Percentiles rank a stretch among this genome's conserved stretches.
These are phyloP conservation scores for Xeromyces bisporus DNA, from an alignment of 495 filamentous ascomycete genomes.

Conservation along the genomic window DNA sequence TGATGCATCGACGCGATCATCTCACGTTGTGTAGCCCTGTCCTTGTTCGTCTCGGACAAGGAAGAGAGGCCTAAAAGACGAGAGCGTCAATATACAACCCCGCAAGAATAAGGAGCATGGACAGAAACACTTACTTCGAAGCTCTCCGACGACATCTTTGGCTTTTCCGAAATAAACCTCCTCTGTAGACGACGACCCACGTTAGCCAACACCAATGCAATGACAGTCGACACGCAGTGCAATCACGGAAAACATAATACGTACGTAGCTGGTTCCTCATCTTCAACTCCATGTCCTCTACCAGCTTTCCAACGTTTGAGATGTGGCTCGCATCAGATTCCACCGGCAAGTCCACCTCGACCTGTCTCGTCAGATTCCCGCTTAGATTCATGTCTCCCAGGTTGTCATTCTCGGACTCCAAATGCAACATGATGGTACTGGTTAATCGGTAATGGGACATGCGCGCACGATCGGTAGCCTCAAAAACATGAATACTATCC, in stretches of 20 bases:
- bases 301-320: slow-evolving; percentile 81
- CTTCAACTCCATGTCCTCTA: slow-evolving; percentile 99
- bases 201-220: neutral
- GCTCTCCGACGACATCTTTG: slow-evolving; percentile 95
- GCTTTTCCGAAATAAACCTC: slow-evolving; percentile 99
- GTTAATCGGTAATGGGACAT: slow-evolving; percentile 95
- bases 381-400: slow-evolving; percentile 85
- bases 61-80: slow-evolving; percentile 49
- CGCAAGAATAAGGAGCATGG: slow-evolving; percentile 64
- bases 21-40: slow-evolving; percentile 75
- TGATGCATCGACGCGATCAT: slow-evolving; percentile 48
- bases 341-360: slow-evolving; percentile 76
- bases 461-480: slow-evolving; percentile 77
- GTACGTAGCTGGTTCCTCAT: slow-evolving; percentile 90
- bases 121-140: slow-evolving; percentile 59
- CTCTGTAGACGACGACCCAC: slow-evolving; percentile 39
- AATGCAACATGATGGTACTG: slow-evolving; percentile 83
- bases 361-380: slow-evolving; percentile 94
- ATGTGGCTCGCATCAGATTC: slow-evolving; percentile 88
- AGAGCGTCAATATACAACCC: no score
- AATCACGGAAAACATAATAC: no score
- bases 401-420: slow-evolving; percentile 50
- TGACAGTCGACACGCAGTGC: no score
- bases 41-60: slow-evolving; percentile 71
- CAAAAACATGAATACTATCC: slow-evolving; percentile 99